phyloP scores from a whole-genome alignment of 1,139 yeast genomes.

The Entelexis paramagnoliae region DNA sequence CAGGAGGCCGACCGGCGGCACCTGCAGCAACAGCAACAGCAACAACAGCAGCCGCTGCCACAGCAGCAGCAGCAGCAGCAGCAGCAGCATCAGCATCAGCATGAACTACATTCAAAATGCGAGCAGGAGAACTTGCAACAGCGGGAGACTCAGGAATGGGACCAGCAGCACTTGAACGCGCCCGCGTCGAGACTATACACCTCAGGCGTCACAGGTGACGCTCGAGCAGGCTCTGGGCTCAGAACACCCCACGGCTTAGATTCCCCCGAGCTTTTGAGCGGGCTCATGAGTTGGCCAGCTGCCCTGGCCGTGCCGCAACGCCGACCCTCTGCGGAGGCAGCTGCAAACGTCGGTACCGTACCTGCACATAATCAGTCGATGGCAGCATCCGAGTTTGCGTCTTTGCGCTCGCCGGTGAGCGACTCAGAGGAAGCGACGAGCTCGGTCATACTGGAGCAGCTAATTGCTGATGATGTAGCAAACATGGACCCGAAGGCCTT shows the following conservation, averaged over 20 bases:
- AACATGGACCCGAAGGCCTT: neutral
- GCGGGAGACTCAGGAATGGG: neutral
- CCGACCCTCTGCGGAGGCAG: neutral
- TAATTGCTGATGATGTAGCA: neutral
- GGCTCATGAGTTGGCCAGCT: conserved; percentile 1
- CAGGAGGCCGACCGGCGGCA: neutral
- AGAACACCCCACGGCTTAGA: neutral
- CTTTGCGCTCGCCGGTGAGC: neutral
- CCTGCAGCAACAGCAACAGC: neutral
- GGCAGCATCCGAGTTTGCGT: neutral
- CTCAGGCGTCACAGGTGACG: neutral
- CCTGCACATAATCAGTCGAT: neutral
- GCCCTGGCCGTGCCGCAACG: neutral
- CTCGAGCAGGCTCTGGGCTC: neutral
- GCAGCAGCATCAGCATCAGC: neutral
- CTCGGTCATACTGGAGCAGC: neutral
- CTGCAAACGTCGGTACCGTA: neutral
- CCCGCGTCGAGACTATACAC: neutral
- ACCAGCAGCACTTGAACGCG: neutral
- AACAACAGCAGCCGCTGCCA: too few species aligned
- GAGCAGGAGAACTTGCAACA: neutral
- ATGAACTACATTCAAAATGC: neutral
- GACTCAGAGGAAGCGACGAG: neutral
- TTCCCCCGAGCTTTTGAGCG: neutral
- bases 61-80: neutral